A percentile compares a stretch with the other conserved stretches of the same genome.
phyloP scores from a whole-genome alignment of 495 filamentous ascomycete species.

The Pyronema domesticum region DNA sequence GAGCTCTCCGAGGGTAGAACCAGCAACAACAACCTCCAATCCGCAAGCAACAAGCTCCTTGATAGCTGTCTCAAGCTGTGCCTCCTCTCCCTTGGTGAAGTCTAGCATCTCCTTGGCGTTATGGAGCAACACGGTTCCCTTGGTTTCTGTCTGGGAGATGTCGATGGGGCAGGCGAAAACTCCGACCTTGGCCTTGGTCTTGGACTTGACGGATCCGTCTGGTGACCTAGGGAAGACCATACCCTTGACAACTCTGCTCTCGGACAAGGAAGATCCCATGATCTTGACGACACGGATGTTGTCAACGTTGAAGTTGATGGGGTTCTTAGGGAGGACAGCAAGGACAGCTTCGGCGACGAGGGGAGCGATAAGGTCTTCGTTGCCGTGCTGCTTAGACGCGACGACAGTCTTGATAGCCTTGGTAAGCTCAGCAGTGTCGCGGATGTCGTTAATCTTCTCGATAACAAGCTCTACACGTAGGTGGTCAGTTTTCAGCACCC shows the following conservation, averaged over 20 bases:
- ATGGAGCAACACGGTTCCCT: conserved; percentile 96
- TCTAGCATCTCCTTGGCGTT: conserved; percentile 97
- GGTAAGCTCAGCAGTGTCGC: conserved; percentile 60
- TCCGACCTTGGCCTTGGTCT: conserved; percentile 80
- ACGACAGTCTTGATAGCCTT: conserved; percentile 94
- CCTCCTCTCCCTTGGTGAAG: conserved; percentile 93
- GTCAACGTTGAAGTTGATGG: conserved; percentile 98
- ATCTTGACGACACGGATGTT: conserved; percentile 99
- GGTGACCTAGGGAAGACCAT: conserved; percentile 97
- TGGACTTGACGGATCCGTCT: conserved; percentile 76
- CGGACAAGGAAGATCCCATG: conserved; percentile 89
- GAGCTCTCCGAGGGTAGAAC: conserved; percentile 81
- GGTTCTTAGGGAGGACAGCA: conserved; percentile 88
- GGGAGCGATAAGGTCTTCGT: conserved; percentile 66
- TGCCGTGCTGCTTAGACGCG: conserved; percentile 89
- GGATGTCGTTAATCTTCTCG: conserved; percentile 74
- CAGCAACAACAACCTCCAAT: conserved; percentile 76
- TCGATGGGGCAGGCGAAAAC: conserved; percentile 96
- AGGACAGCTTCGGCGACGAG: conserved; percentile 88
- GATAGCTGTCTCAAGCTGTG: conserved; percentile 70
- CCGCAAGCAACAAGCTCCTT: conserved; percentile 94
- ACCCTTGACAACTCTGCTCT: conserved; percentile 86
- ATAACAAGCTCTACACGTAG: conserved; percentile 52
- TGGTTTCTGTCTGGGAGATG: conserved; percentile 91
- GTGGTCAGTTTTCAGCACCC: neutral